Evolutionary conservation across 257 asterid species (phyloP).

Genomic region (Forsythia suspensa): DNA sequence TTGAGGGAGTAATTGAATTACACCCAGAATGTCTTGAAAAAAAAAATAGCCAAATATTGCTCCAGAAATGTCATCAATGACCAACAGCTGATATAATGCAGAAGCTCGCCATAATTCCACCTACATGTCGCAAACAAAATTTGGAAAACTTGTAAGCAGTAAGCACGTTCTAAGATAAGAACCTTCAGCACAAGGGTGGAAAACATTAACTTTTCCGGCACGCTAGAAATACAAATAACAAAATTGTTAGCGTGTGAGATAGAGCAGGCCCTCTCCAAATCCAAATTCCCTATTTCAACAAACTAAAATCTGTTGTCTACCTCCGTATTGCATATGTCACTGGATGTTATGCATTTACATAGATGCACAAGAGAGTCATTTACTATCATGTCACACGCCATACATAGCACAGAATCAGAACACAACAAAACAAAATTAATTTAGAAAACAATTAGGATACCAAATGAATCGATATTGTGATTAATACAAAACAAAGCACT

Average conservation of each 20-base stretch:
- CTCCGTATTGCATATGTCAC: background rate
- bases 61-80: background rate
- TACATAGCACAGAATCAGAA: background rate
- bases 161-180: background rate
- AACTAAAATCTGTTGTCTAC: background rate
- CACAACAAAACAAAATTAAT: background rate
- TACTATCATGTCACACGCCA: background rate
- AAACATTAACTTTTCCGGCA: background rate
- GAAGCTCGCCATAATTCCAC: background rate
- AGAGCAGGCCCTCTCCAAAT: background rate
- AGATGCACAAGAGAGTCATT: background rate
- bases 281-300: background rate
- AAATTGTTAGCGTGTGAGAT: background rate
- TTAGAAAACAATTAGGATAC: background rate
- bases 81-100: background rate
- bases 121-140: background rate
- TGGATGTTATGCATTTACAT: background rate
- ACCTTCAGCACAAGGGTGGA: background rate
- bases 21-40: background rate
- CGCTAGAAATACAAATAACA: background rate
- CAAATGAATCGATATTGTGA: background rate
- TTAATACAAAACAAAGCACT: background rate
- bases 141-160: background rate
- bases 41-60: background rate
- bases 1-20: background rate